Base-by-base conservation (phyloP, 129 eudicot species). In the Flaveria brownii region DNA sequence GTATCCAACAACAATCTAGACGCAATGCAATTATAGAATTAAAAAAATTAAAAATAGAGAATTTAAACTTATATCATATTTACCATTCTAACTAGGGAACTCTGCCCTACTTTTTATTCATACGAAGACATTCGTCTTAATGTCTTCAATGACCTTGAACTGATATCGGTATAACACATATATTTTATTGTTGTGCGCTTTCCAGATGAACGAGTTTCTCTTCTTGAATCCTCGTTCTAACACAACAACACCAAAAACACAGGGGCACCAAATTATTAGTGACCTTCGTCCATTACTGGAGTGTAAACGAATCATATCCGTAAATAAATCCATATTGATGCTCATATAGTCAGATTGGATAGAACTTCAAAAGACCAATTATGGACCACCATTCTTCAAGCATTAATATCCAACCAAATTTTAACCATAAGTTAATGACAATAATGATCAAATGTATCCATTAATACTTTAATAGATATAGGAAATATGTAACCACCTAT, bases 291-390 rank as follows among this genome's bases (percentile, higher is more conserved):
- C 68, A 72, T 72, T 11, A 45, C 11, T 45, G 50, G 0, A 39
- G 15, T 30, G 13, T 77, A 79, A 79, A 71, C 26, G 60, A 72
- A 52, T 79, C 46, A 39, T 65, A 79, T 62, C 36, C 51, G 17
- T 63, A 51, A 16, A 71, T 18, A 46, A 2, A 51, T 42, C 5
- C 9, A 7, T 23, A 50, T 16, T 71, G 45, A 71, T 62, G 56
- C 72, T 41, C 17, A 72, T 3, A 30, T 30, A 30, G 36, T 30
- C 36, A 30, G 56, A 62, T 49, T 16, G 46, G 82, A 49, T 79
- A 71, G 82, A 62, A 71, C 30, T 61, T 79, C 23, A 6, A 71
- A 60, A 52, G 52, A 79, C 68, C 47, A 33, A 71, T 51, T 60
- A 72, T 64, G 78, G 82, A 62, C 57, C 68, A 78, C 23, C 26